Percentiles rank a stretch among this genome's conserved stretches.
phyloP scores from a whole-genome alignment of 2,329 filamentous ascomycete genomes.

The Xylariaceae sp. region DNA sequence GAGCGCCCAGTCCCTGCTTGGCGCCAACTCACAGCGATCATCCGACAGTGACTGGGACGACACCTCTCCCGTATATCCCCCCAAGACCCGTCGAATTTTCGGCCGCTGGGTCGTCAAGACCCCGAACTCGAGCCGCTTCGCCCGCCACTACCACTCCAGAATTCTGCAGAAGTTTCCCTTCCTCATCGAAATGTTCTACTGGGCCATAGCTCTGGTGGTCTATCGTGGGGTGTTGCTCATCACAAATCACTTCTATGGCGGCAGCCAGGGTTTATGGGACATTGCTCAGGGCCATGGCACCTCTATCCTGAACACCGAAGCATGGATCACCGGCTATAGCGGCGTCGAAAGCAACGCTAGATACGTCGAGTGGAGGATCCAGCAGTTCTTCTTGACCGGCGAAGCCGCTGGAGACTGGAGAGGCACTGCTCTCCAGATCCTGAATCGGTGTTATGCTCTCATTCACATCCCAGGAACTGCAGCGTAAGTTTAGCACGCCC shows the following conservation, averaged over 20 bases:
- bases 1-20: constrained; percentile 19
- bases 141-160: constrained; percentile 55
- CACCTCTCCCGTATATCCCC: constrained; percentile 19
- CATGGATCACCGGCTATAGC: constrained; percentile 25
- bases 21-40: constrained; percentile 20
- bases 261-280: constrained; percentile 43
- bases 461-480: constrained; percentile 52
- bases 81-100: constrained; percentile 30
- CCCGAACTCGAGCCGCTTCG: constrained; percentile 58
- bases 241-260: constrained; percentile 50
- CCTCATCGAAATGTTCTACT: constrained; percentile 72
- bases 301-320: constrained; percentile 42
- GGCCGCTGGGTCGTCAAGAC: constrained; percentile 38
- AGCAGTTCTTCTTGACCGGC: constrained; percentile 31
- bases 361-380: constrained; percentile 40
- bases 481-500: constrained; percentile 30
- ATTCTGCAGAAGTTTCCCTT: constrained; percentile 65
- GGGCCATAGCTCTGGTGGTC: constrained; percentile 63
- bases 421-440: constrained; percentile 38
- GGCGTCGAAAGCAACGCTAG: constrained; percentile 29
- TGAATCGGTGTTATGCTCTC: constrained; percentile 49
- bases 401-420: constrained; percentile 37
- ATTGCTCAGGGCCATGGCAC: constrained; percentile 44
- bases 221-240: constrained; percentile 58
- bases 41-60: constrained; percentile 22